phyloP scores from a whole-genome alignment of 768 basidiomycete genomes.

The Panus rudis region DNA sequence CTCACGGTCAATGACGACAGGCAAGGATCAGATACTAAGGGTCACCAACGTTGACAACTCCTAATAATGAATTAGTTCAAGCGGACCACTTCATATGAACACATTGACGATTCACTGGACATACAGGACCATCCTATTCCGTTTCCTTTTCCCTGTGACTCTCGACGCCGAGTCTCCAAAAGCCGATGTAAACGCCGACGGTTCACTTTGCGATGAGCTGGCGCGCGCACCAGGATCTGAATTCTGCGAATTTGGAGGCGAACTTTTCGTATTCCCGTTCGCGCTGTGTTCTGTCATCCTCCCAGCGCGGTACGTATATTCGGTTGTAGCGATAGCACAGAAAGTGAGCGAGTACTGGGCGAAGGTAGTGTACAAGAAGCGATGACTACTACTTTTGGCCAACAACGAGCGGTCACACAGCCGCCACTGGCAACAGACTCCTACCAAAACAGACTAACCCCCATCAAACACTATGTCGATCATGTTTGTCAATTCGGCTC shows the following conservation, averaged over 20 bases:
- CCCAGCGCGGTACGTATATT: too few relatives aligned
- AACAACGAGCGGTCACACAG: too few relatives aligned
- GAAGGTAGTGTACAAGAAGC: too few relatives aligned
- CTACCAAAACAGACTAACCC: neutral
- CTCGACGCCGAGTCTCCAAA: conserved; percentile 4
- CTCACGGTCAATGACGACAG: neutral
- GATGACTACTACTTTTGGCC: too few relatives aligned
- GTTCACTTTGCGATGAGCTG: neutral
- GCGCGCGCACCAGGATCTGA: neutral
- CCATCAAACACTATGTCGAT: conserved; percentile 4
- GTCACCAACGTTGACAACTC: conserved; percentile 5
- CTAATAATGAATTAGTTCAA: neutral
- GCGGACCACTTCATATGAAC: neutral
- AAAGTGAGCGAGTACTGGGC: too few relatives aligned
- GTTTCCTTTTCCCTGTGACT: conserved; percentile 5
- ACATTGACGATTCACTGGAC: neutral
- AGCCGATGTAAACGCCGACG: conserved; percentile 10
- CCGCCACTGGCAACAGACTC: neutral
- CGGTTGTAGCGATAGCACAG: too few relatives aligned
- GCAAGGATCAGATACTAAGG: neutral
- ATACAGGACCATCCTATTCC: conserved; percentile 19
- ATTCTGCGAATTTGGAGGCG: neutral
- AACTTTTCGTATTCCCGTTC: too few relatives aligned
- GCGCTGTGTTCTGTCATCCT: too few relatives aligned
- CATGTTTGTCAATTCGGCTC: conserved; percentile 5